These are phyloP conservation scores for Monascus ruber DNA, from an alignment of 2,329 filamentous ascomycete genomes.

Conservation along the genomic window DNA sequence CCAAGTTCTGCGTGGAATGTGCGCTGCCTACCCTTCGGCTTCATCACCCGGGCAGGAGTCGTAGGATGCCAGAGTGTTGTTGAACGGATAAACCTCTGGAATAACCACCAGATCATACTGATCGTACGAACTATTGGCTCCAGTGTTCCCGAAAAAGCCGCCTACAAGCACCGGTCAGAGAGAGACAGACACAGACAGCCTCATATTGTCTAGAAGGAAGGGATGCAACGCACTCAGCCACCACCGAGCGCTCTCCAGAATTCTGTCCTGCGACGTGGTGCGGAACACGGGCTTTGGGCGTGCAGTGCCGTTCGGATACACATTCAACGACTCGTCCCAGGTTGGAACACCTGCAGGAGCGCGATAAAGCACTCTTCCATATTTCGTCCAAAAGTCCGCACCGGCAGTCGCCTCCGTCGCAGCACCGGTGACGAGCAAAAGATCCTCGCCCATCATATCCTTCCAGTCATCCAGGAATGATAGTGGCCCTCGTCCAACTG, in stretches of 20 bases:
- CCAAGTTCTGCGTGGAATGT: no score
- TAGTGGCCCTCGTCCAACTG: conserved; percentile 37
- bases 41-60: conserved; percentile 37
- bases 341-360: conserved; percentile 36
- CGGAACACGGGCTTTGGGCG: conserved; percentile 41
- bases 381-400: conserved; percentile 43
- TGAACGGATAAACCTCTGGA: conserved; percentile 39
- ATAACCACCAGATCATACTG: conserved; percentile 38
- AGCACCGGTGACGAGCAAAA: conserved; percentile 40
- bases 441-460: conserved; percentile 35
- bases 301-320: conserved; percentile 35
- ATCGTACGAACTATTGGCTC: conserved; percentile 16
- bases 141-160: conserved; percentile 19
- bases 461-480: conserved; percentile 43
- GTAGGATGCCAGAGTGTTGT: conserved; percentile 44
- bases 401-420: conserved; percentile 40
- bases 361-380: conserved; percentile 44
- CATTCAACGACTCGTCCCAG: conserved; percentile 34
- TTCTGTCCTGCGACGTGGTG: conserved; percentile 44
- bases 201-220: conserved; percentile 1
- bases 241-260: conserved; percentile 38
- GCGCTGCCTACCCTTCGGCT: conserved; percentile 9
- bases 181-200: conserved; percentile 19
- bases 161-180: conserved; percentile 18
- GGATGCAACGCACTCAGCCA: conserved; percentile 35